Evolutionary conservation across 2,329 filamentous ascomycete species (phyloP).

Genomic region (Trichoderma gracile): DNA sequence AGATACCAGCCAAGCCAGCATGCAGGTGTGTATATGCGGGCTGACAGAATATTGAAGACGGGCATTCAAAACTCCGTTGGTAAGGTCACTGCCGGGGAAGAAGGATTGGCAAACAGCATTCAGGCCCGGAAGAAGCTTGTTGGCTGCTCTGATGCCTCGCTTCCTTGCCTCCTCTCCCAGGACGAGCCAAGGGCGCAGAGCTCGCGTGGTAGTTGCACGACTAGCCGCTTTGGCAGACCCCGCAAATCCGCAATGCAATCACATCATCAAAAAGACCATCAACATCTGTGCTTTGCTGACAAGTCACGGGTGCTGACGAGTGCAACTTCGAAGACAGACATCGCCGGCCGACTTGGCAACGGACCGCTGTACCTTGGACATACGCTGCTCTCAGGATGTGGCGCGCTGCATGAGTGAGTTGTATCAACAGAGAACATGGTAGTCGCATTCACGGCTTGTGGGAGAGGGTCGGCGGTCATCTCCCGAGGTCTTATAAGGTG

Average conservation of each 20-base stretch:
- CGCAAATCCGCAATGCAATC: neutral
- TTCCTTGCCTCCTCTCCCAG: constrained; percentile 3
- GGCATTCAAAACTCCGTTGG: neutral
- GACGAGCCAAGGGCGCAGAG: constrained; percentile 5
- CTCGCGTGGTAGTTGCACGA: constrained; percentile 8
- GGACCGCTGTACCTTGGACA: too few species aligned
- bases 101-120: constrained; percentile 2
- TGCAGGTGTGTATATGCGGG: constrained; percentile 16
- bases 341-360: too few species aligned
- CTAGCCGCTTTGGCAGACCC: neutral
- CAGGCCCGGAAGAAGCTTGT: constrained; percentile 2
- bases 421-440: too few species aligned
- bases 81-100: neutral
- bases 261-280: neutral
- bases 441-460: too few species aligned
- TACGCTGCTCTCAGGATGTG: too few species aligned
- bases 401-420: too few species aligned
- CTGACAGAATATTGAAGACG: neutral
- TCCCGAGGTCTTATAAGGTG: neutral
- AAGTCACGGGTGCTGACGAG: neutral
- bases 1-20: constrained; percentile 18
- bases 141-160: neutral
- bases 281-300: neutral
- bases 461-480: too few species aligned
- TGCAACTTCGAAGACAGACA: too few species aligned